Base-by-base conservation (phyloP, 1,139 yeast species). In the Debaryomyces singareniensis region DNA sequence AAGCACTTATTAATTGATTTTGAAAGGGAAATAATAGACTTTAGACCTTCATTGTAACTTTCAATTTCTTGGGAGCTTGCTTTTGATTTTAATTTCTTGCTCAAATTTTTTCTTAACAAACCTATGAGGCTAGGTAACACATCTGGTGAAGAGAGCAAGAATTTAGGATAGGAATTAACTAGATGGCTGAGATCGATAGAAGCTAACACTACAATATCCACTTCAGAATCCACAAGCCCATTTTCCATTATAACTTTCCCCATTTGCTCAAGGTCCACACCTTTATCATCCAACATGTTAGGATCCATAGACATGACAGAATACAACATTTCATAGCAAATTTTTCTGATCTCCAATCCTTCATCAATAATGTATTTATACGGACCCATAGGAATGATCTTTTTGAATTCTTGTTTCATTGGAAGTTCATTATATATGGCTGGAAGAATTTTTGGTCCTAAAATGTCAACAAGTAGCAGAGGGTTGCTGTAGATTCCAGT, bases 311-410 rank as follows among this genome's bases (percentile, higher is more conserved):
- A 51, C 15, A 58, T 51, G 14, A 82, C 53, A 4, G 84, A 68
- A 48, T 78, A 78, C 28, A 84, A 58, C 20, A 80, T 60, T 47
- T 85, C 95, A 49, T 79, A 83, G 6, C 84, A 68, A 29, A 82
- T 68, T 48, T 82, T 83, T 33, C 96, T 66, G 35, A 78, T 71
- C 38, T 78, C 87, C 28, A 83, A 60, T 0, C 91, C 94, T 43
- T 80, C 82, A 47, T 85, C 96, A 27, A 83, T 72, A 36, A 78
- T 77, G 47, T 83, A 89, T 45, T 83, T 83, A 61, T 82, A 84
- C 0, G 95, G 95, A 0, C 96, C 96, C 78, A 86, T 83, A 28
- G 80, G 83, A 24, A 85, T 79, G 9, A 68, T 59, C 34, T 78
- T 78, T 30, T 82, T 73, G 43, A 77, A 78, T 30, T 69, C 68